A percentile compares a stretch with the other conserved stretches of the same genome.
Conservation (phyloP, 768 basidiomycete species). For the Hericium coralloides region DNA sequence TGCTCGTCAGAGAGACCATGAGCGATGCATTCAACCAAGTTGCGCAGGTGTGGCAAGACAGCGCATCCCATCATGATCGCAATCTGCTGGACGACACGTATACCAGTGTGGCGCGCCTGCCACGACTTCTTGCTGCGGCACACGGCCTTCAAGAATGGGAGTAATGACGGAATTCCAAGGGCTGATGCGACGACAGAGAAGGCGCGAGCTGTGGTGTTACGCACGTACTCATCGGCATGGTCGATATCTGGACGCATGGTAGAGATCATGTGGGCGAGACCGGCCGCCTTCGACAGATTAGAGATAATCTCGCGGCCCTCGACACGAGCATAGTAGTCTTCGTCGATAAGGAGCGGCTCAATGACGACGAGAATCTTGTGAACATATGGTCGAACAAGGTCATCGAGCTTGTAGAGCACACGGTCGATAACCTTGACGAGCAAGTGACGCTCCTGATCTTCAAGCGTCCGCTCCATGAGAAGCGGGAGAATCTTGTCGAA, state of each 20-base stretch:
- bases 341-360: constrained; percentile 96
- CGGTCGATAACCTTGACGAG: constrained; percentile 99
- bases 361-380: constrained; percentile 99
- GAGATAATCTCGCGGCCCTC: constrained; percentile 99
- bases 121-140: constrained; percentile 99
- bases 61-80: constrained; percentile 99
- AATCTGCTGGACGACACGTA: constrained; percentile 98
- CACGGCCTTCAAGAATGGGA: constrained; percentile 97
- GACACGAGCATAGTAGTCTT: constrained; percentile 93
- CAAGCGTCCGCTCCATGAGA: constrained; percentile 95
- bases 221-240: constrained; percentile 98
- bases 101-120: constrained; percentile 99
- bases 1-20: constrained; percentile 91
- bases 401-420: constrained; percentile 97
- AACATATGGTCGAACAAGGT: constrained; percentile 96
- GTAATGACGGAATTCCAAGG: constrained; percentile 92
- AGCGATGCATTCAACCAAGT: constrained; percentile 93
- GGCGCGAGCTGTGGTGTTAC: constrained; percentile 97
- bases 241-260: constrained; percentile 99
- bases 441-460: constrained; percentile 97
- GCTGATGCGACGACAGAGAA: constrained; percentile 99
- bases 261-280: constrained; percentile 99
- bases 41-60: constrained; percentile 92
- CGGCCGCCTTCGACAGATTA: constrained; percentile 96
- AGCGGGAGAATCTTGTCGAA: constrained; percentile 98